These are phyloP conservation scores for Arthroderma sp. DNA, from an alignment of 2,329 filamentous ascomycete genomes.

Conservation along the genomic window DNA sequence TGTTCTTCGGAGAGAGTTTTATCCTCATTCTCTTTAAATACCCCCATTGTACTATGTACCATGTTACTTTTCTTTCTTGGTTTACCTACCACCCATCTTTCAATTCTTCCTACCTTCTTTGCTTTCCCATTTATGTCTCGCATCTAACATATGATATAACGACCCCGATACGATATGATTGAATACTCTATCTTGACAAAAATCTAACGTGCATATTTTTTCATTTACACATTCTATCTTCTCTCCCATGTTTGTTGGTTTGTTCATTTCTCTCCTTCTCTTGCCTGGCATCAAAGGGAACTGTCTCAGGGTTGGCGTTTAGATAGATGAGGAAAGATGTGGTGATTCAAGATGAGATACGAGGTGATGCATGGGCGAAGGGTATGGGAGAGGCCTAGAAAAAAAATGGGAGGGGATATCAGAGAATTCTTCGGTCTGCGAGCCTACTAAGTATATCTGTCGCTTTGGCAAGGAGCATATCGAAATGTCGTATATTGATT, in stretches of 20 bases:
- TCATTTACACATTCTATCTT: background rate
- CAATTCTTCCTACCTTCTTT: background rate
- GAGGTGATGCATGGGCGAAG: background rate
- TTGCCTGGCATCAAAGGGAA: background rate
- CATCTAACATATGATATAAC: slow-evolving; percentile 4
- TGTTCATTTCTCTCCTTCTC: background rate
- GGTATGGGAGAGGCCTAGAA: background rate
- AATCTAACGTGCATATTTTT: background rate
- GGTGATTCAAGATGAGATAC: background rate
- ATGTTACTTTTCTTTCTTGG: background rate
- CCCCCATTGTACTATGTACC: slow-evolving; percentile 1
- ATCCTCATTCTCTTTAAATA: background rate
- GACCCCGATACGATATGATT: slow-evolving; percentile 3
- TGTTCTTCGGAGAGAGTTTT: background rate
- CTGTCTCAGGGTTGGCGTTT: background rate
- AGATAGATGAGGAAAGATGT: slow-evolving; percentile 1
- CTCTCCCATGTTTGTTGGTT: background rate
- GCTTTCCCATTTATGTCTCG: background rate
- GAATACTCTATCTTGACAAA: slow-evolving; percentile 1
- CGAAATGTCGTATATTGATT: background rate
- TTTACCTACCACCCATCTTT: background rate
- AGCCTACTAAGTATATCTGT: background rate
- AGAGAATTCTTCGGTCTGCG: background rate
- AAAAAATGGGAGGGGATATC: background rate
- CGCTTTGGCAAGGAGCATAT: background rate